Conservation (phyloP, 208 protist species). For the Leishmania lainsoni region DNA sequence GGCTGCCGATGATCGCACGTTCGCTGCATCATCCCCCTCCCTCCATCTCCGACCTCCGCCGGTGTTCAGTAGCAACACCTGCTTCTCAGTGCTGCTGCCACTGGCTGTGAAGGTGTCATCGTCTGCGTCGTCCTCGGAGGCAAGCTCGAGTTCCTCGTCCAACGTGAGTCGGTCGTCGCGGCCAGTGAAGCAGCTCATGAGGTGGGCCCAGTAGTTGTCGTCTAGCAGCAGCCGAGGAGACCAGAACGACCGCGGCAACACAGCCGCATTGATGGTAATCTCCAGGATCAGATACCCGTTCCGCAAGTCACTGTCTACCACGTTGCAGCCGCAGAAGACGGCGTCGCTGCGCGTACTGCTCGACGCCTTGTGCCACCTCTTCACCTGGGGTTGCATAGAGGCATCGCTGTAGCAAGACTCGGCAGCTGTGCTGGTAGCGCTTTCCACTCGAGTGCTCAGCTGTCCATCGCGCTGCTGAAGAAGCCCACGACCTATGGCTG, state of each 20-base stretch:
- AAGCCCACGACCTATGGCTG: neutral
- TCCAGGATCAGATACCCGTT: conserved; percentile 74
- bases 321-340: conserved; percentile 58
- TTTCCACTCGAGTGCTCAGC: neutral
- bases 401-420: neutral
- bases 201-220: conserved; percentile 40
- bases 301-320: conserved; percentile 78
- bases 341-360: conserved; percentile 36
- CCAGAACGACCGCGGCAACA: conserved; percentile 35
- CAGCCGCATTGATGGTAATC: conserved; percentile 42
- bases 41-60: neutral
- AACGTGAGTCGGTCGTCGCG: conserved; percentile 47
- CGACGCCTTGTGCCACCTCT: conserved; percentile 28
- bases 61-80: neutral
- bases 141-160: conserved; percentile 14
- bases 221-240: conserved; percentile 31
- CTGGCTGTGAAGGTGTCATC: neutral
- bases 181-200: conserved; percentile 69
- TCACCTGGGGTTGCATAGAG: neutral
- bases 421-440: neutral
- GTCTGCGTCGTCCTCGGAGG: neutral
- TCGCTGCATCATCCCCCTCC: neutral
- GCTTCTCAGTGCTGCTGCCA: conserved; percentile 7
- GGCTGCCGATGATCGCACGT: neutral
- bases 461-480: neutral